A percentile compares a stretch with the other conserved stretches of the same genome.
phyloP scores from a whole-genome alignment of 1,284 basidiomycete species.

The Athelia psychrophila region DNA sequence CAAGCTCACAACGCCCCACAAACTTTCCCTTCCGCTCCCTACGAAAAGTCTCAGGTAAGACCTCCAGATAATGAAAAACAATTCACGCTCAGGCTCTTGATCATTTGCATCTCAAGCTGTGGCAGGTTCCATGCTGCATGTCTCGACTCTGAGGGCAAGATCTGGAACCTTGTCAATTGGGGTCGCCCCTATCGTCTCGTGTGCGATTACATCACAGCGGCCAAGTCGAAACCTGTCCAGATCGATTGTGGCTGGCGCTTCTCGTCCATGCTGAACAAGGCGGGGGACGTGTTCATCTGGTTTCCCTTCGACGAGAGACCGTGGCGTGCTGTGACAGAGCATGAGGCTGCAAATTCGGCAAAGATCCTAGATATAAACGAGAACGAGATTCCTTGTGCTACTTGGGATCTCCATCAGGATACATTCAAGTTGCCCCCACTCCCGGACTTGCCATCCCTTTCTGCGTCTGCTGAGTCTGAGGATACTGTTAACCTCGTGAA shows the following conservation, averaged over 20 bases:
- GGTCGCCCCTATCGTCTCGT: slow-evolving; percentile 67
- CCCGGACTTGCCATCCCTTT: slow-evolving; percentile 50
- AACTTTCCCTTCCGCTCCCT: slow-evolving; percentile 51
- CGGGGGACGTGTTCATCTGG: slow-evolving; percentile 73
- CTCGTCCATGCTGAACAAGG: slow-evolving; percentile 64
- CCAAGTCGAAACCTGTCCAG: slow-evolving; percentile 56
- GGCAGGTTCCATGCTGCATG: slow-evolving; percentile 71
- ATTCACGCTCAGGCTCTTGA: slow-evolving; percentile 4
- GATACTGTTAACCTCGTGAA: slow-evolving; percentile 59
- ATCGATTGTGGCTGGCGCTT: slow-evolving; percentile 82
- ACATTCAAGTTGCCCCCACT: slow-evolving; percentile 57
- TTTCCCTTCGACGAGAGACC: slow-evolving; percentile 60
- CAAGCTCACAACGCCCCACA: slow-evolving; percentile 48
- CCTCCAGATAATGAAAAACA: slow-evolving; percentile 3
- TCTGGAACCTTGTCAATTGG: slow-evolving; percentile 77
- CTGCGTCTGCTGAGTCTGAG: slow-evolving; percentile 29
- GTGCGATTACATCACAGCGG: slow-evolving; percentile 42
- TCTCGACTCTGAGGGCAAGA: slow-evolving; percentile 50
- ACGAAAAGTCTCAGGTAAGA: slow-evolving; percentile 62
- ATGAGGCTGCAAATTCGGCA: slow-evolving; percentile 41
- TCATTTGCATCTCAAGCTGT: slow-evolving; percentile 44
- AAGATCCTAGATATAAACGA: slow-evolving; percentile 31
- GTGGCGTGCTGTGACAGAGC: slow-evolving; percentile 31
- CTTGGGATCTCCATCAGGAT: slow-evolving; percentile 53
- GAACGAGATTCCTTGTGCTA: slow-evolving; percentile 52